phyloP scores from a whole-genome alignment of 2,329 filamentous ascomycete species.

The Aspergillus sp. region DNA sequence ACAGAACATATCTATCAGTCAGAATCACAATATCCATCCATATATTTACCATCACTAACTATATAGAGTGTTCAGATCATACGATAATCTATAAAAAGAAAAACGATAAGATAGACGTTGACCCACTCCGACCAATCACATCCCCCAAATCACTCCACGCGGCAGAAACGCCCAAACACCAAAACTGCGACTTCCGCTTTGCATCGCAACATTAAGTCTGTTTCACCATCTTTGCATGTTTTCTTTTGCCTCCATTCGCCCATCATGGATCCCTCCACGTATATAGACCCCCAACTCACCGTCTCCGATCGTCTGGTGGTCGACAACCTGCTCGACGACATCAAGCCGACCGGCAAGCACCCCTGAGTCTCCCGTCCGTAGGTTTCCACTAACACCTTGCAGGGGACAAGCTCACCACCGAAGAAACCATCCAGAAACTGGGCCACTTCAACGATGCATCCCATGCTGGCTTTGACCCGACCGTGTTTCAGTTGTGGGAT shows the following conservation, averaged over 20 bases:
- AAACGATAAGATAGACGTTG: too few species aligned
- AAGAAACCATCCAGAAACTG: conserved; percentile 39
- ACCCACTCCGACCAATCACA: too few species aligned
- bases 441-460: conserved; percentile 47
- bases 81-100: too few species aligned
- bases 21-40: too few species aligned
- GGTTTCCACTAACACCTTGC: conserved; percentile 1
- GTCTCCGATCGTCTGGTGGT: conserved; percentile 36
- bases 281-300: conserved; percentile 30
- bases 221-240: too few species aligned
- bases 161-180: too few species aligned
- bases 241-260: not conserved
- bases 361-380: not conserved
- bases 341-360: conserved; percentile 9
- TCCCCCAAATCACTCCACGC: too few species aligned
- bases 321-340: conserved; percentile 30
- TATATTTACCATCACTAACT: too few species aligned
- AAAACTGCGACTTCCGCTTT: too few species aligned
- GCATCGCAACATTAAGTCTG: too few species aligned
- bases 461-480: conserved; percentile 49
- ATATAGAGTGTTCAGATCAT: too few species aligned
- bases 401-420: conserved; percentile 7
- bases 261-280: conserved; percentile 25
- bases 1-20: too few species aligned
- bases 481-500: conserved; percentile 52